Evolutionary conservation across 331 rosid species (phyloP), one percentile per base, ranked within the genome.

Genomic region (Phaseolus coccineus): DNA sequence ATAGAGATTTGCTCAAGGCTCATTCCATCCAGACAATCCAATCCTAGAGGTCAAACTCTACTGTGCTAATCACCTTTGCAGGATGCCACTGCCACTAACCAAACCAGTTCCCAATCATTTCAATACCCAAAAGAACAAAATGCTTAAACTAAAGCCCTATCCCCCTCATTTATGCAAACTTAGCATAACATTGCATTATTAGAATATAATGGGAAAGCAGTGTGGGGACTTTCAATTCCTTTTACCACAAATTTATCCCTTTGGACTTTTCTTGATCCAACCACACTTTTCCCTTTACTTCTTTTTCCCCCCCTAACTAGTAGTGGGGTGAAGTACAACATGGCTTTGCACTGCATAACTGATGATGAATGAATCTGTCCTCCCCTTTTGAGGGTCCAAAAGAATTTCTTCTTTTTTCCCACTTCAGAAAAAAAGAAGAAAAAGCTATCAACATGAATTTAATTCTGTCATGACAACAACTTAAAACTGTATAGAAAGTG

Each of bases 181-280:
- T 65, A 5, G 76, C 48, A 69, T 64, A 6, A 65, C 56, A 65
- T 72, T 88, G 77, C 84, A 83, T 81, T 81, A 84, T 89, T 87
- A 68, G 80, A 76, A 76, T 77, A 64, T 76, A 46, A 84, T 85
- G 84, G 79, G 77, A 86, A 84, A 83, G 68, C 85, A 73, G 2
- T 48, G 87, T 87, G 89, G 92, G 89, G 89, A 78, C 88, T 77
- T 59, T 84, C 85, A 85, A 63, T 85, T 79, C 82, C 70, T 58
- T 80, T 83, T 77, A 74, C 80, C 85, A 67, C 85, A 69, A 70
- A 84, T 74, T 74, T 80, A 67, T 76, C 79, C 4, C 76, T 55
- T 64, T 66, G 56, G 12, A 28, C 55, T 76, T 73, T 73, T 67
- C 77, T 10, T 78, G 12, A 83, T 73, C 83, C 69, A 57, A 73